Evolutionary conservation across 2,329 filamentous ascomycete species (phyloP).

Genomic region (Alternaria consortialis): DNA sequence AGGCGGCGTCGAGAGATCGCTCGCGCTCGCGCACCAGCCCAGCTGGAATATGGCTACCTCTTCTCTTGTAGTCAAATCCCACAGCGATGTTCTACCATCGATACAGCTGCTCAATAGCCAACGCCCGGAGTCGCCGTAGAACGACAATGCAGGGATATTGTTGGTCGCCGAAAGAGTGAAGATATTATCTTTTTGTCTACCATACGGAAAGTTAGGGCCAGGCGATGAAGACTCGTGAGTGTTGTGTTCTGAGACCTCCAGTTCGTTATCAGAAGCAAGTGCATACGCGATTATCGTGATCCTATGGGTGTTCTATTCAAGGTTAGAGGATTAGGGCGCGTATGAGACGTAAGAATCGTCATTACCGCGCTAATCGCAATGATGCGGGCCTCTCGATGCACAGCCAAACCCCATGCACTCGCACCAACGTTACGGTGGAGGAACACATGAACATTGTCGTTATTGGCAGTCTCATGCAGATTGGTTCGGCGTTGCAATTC

Average conservation of each 20-base stretch:
- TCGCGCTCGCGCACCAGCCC: conserved; percentile 36
- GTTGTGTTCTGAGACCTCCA: conserved; percentile 4
- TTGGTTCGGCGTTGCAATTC: conserved; percentile 23
- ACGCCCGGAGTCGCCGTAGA: conserved; percentile 65
- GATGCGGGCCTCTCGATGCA: conserved; percentile 81
- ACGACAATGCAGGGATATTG: conserved; percentile 68
- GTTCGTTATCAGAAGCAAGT: conserved; percentile 42
- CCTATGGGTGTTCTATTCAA: conserved; percentile 64
- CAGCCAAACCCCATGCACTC: conserved; percentile 88
- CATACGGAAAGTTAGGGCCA: conserved; percentile 29
- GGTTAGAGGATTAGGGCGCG: background rate
- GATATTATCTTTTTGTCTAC: conserved; percentile 37
- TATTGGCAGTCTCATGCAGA: conserved; percentile 43
- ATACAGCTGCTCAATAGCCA: conserved; percentile 69
- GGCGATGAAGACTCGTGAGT: background rate
- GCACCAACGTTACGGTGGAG: conserved; percentile 78
- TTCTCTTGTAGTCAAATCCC: conserved; percentile 52
- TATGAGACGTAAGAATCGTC: background rate
- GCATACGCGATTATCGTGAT: conserved; percentile 69
- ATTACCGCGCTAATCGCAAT: conserved; percentile 77
- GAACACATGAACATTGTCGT: conserved; percentile 62
- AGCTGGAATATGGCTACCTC: conserved; percentile 31
- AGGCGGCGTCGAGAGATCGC: conserved; percentile 18
- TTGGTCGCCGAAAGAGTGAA: conserved; percentile 31
- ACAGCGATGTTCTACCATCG: conserved; percentile 58